phyloP scores from a whole-genome alignment of 768 basidiomycete species.

The Pholiota microspora region DNA sequence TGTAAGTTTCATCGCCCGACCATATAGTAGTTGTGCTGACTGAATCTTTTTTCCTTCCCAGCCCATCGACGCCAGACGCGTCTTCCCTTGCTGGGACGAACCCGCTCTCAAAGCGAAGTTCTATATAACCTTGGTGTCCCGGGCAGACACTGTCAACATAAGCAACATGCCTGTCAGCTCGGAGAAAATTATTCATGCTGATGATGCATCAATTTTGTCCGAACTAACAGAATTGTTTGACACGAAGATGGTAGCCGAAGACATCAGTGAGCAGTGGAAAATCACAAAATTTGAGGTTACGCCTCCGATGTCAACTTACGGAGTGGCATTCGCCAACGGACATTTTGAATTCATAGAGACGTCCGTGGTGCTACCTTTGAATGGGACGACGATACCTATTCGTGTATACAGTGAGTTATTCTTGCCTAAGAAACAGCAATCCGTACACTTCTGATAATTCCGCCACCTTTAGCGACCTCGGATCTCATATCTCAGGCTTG shows the following conservation, averaged over 20 bases:
- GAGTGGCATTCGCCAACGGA: constrained; percentile 87
- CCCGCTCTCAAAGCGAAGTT: constrained; percentile 87
- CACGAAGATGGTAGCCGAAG: constrained; percentile 33
- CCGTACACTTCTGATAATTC: not conserved
- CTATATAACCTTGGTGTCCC: constrained; percentile 75
- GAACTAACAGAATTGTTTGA: constrained; percentile 37
- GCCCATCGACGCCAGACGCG: constrained; percentile 81
- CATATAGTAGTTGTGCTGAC: too few species aligned
- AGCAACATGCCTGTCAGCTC: constrained; percentile 85
- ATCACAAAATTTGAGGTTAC: constrained; percentile 78
- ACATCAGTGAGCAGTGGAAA: constrained; percentile 53
- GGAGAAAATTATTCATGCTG: constrained; percentile 46
- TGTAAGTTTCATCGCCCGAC: not conserved
- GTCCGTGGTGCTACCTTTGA: constrained; percentile 75
- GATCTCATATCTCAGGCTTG: not conserved
- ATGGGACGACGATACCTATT: constrained; percentile 77
- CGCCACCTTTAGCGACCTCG: not conserved
- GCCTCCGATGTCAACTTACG: constrained; percentile 86
- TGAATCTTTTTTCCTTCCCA: too few species aligned
- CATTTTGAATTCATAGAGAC: constrained; percentile 71
- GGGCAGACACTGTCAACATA: constrained; percentile 68
- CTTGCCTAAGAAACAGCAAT: not conserved
- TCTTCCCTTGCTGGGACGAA: constrained; percentile 93
- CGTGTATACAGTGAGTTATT: constrained; percentile 68
- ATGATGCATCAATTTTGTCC: constrained; percentile 11